Conservation (phyloP, 2,329 filamentous ascomycete genomes). For the Shiraia sp. region DNA sequence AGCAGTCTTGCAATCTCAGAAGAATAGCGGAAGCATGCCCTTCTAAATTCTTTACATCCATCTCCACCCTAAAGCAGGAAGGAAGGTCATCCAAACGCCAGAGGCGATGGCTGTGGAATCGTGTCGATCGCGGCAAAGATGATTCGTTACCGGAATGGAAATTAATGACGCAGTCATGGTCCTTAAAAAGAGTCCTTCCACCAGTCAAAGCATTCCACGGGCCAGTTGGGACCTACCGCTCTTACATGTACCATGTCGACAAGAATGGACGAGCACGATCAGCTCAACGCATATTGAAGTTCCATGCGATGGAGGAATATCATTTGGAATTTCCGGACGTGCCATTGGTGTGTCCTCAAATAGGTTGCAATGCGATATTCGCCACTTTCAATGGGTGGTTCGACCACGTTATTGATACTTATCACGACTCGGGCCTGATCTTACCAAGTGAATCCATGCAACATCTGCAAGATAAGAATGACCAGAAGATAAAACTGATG, state of each 20-base stretch:
- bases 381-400: slow-evolving; percentile 1
- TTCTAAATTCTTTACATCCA: background rate
- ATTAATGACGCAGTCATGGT: background rate
- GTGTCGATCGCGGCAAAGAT: background rate
- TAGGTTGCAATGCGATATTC: slow-evolving; percentile 2
- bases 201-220: slow-evolving; percentile 4
- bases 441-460: slow-evolving; percentile 1
- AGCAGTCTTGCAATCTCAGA: background rate
- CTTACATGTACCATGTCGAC: background rate
- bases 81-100: background rate
- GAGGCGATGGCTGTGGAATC: background rate
- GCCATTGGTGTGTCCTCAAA: slow-evolving; percentile 4
- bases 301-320: slow-evolving; percentile 7
- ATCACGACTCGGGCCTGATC: background rate
- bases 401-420: background rate
- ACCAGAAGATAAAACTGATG: background rate
- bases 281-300: background rate
- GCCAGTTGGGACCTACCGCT: slow-evolving; percentile 5
- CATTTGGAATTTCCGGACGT: slow-evolving; percentile 1
- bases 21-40: background rate
- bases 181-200: slow-evolving; percentile 1
- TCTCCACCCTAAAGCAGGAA: background rate
- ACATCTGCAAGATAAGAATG: background rate
- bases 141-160: slow-evolving; percentile 4
- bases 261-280: background rate